Conservation (phyloP, 2,329 filamentous ascomycete genomes). For the Bipolaris bicolor region DNA sequence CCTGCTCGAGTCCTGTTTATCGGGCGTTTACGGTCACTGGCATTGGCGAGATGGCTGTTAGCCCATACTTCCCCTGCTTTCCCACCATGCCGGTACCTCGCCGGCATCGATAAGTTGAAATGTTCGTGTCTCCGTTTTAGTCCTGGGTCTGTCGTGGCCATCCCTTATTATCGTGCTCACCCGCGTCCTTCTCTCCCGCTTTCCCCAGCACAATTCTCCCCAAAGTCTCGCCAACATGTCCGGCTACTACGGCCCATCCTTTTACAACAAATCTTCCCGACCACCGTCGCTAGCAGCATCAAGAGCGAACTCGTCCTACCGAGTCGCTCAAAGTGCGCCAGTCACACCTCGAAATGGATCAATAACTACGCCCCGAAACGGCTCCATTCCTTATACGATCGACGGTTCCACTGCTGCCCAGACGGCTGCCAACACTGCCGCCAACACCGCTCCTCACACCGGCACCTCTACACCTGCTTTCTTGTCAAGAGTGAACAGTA, state of each 20-base stretch:
- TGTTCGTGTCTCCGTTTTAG: slow-evolving; percentile 4
- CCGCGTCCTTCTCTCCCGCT: slow-evolving; percentile 1
- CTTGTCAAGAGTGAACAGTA: slow-evolving; percentile 23
- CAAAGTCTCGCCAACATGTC: slow-evolving; percentile 14
- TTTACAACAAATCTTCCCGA: slow-evolving; percentile 17
- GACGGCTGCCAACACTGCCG: slow-evolving; percentile 21
- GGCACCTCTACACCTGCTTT: slow-evolving; percentile 18
- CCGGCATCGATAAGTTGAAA: slow-evolving; percentile 2
- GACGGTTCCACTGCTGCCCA: slow-evolving; percentile 18
- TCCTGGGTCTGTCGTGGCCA: not conserved
- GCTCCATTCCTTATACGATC: slow-evolving; percentile 17
- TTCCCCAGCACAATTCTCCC: slow-evolving; percentile 1
- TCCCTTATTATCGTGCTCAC: not conserved
- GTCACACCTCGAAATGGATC: slow-evolving; percentile 24
- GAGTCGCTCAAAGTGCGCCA: slow-evolving; percentile 17
- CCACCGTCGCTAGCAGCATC: slow-evolving; percentile 23
- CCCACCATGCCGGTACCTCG: slow-evolving; percentile 12
- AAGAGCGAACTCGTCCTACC: slow-evolving; percentile 22
- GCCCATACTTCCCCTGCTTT: slow-evolving; percentile 8
- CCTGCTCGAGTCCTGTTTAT: slow-evolving; percentile 1
- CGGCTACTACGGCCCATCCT: slow-evolving; percentile 28
- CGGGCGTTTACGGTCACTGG: slow-evolving; percentile 16
- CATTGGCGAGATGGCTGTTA: slow-evolving; percentile 5
- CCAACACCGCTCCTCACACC: slow-evolving; percentile 21
- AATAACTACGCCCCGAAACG: slow-evolving; percentile 20